Evolutionary conservation across 192 early-diverging fungal species (phyloP).

Genomic region (Cetraspora pellucida): DNA sequence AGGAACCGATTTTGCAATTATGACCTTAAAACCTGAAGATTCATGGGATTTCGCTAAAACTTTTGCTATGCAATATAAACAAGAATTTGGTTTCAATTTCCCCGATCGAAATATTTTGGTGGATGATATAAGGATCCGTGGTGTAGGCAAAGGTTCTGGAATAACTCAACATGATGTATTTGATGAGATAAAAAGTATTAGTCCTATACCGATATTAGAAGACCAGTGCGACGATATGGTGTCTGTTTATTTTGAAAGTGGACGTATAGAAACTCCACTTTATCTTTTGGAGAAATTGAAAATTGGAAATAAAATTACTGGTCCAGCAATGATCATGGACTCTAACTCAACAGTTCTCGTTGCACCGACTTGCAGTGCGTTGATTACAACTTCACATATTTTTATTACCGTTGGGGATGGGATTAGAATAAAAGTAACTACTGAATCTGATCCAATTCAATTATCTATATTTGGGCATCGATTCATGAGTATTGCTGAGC

Average conservation of each 20-base stretch:
- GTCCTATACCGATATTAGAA: conserved; percentile 33
- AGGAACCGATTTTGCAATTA: conserved; percentile 90
- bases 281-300: conserved; percentile 65
- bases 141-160: conserved; percentile 64
- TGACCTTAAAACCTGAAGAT: conserved; percentile 73
- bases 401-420: conserved; percentile 56
- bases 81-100: conserved; percentile 96
- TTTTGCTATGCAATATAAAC: conserved; percentile 78
- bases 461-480: conserved; percentile 92
- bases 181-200: conserved; percentile 42
- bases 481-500: conserved; percentile 98
- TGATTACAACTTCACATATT: conserved; percentile 72
- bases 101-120: conserved; percentile 79
- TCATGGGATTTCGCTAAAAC: conserved; percentile 65
- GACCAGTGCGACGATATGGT: conserved; percentile 48
- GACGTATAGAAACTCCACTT: conserved; percentile 71
- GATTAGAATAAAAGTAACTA: conserved; percentile 47
- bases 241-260: conserved; percentile 78
- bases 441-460: conserved; percentile 83
- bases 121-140: conserved; percentile 92
- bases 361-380: conserved; percentile 75
- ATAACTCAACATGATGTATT: conserved; percentile 41
- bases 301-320: conserved; percentile 69
- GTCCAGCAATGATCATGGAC: conserved; percentile 92
- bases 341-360: conserved; percentile 86